A percentile compares a stretch with the other conserved stretches of the same genome.
These are phyloP conservation scores for Psilocybe tampanensis DNA, from an alignment of 768 basidiomycete species.

Conservation along the genomic window DNA sequence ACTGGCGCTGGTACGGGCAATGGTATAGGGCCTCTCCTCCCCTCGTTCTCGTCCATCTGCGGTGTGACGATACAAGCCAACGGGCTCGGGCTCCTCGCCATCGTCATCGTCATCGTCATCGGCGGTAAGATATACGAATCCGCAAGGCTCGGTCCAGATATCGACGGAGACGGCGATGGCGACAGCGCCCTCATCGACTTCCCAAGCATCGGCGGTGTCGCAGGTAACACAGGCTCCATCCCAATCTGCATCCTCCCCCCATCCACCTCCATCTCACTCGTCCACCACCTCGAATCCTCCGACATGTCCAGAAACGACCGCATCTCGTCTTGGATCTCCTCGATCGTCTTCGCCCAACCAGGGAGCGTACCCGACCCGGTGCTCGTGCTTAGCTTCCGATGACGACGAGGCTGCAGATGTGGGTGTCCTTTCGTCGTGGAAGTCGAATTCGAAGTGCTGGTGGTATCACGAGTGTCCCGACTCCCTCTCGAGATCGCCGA, in stretches of 20 bases:
- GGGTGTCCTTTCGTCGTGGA: not conserved
- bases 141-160: too few relatives aligned
- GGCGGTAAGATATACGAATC: not conserved
- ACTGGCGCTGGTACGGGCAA: not conserved
- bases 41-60: not conserved
- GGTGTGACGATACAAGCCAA: not conserved
- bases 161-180: too few relatives aligned
- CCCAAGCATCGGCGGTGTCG: not conserved
- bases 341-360: not conserved
- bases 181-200: too few relatives aligned
- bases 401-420: not conserved
- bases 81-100: not conserved
- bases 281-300: not conserved
- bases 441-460: too few relatives aligned
- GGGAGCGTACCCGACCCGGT: not conserved
- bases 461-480: not conserved
- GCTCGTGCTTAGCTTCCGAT: not conserved
- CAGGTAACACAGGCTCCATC: not conserved
- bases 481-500: not conserved
- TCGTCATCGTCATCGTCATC: too few relatives aligned
- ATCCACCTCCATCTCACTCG: too few relatives aligned
- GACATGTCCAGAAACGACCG: conserved; percentile 6
- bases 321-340: conserved; percentile 4
- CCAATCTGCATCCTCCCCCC: too few relatives aligned
- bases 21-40: not conserved